Conservation (phyloP, 208 protist genomes). For the Trypanosomatidae sp. region DNA sequence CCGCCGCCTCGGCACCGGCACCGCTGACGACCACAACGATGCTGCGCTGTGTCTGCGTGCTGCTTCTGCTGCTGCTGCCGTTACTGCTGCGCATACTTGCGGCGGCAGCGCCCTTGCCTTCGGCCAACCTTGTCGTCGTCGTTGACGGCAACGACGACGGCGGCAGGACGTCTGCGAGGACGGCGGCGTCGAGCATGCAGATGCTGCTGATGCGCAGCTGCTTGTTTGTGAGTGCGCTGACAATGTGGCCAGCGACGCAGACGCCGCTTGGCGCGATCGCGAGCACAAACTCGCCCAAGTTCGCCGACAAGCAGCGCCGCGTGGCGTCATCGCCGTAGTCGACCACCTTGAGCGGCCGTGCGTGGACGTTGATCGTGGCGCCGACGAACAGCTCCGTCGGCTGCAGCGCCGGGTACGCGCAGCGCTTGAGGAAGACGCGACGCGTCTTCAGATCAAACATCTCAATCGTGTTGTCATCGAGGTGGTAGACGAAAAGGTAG, state of each 20-base stretch:
- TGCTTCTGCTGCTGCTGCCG: too few relatives aligned
- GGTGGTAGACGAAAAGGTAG: conserved; percentile 89
- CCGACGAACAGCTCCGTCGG: conserved; percentile 86
- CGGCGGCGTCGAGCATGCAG: conserved; percentile 52
- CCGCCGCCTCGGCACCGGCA: conserved; percentile 7
- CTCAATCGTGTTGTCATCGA: conserved; percentile 86
- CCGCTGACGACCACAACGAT: too few relatives aligned
- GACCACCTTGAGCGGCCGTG: conserved; percentile 85
- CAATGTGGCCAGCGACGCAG: conserved; percentile 2
- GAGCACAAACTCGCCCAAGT: conserved; percentile 49
- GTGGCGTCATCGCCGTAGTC: conserved; percentile 89
- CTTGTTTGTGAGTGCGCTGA: conserved; percentile 2
- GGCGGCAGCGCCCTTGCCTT: too few relatives aligned
- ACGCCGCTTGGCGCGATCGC: conserved; percentile 30
- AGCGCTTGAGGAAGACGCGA: conserved; percentile 88
- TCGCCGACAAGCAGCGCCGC: conserved; percentile 29
- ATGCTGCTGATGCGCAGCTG: conserved; percentile 56
- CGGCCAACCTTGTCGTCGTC: too few relatives aligned
- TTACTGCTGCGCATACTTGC: too few relatives aligned
- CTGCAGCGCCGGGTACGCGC: conserved; percentile 67
- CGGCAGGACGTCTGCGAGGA: too few relatives aligned
- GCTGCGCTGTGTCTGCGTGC: too few relatives aligned
- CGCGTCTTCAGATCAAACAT: conserved; percentile 92
- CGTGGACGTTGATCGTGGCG: conserved; percentile 87
- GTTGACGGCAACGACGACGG: too few relatives aligned